phyloP scores from a whole-genome alignment of 148 eudicot species.

The Dysphania ambrosioides region DNA sequence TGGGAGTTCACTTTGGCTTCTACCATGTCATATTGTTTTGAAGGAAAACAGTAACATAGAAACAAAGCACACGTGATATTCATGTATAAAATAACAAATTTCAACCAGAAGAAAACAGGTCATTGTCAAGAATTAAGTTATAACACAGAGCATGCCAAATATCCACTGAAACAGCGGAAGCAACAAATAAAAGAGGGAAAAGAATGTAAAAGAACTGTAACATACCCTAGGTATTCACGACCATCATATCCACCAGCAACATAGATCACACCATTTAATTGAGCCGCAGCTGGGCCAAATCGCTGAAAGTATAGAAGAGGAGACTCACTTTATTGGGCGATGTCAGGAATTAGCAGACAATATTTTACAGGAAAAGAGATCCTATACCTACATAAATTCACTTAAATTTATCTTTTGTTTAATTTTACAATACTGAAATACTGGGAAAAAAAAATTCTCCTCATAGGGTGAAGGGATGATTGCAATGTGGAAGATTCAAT shows the following conservation, averaged over 20 bases:
- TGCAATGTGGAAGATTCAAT: not conserved
- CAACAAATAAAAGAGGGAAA: not conserved
- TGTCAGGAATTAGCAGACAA: not conserved
- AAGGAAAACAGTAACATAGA: not conserved
- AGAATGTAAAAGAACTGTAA: not conserved
- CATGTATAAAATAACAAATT: not conserved
- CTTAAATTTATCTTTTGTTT: not conserved
- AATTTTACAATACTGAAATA: not conserved
- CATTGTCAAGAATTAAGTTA: not conserved
- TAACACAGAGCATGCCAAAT: too few relatives aligned
- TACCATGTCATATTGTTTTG: not conserved
- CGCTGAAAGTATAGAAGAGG: constrained; percentile 41
- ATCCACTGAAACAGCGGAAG: too few relatives aligned
- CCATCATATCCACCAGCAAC: constrained; percentile 83
- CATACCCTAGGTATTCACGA: constrained; percentile 49
- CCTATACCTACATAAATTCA: not conserved
- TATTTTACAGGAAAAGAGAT: not conserved
- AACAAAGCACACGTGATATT: not conserved
- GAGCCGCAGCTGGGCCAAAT: constrained; percentile 58
- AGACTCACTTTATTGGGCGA: not conserved
- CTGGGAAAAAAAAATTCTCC: not conserved
- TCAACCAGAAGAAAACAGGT: not conserved
- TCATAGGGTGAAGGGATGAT: not conserved
- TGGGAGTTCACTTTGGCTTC: not conserved
- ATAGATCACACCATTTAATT: constrained; percentile 50